Evolutionary conservation across 768 basidiomycete species (phyloP), one percentile per base, ranked within the genome.

Genomic region (Boletus tylopilopsis): DNA sequence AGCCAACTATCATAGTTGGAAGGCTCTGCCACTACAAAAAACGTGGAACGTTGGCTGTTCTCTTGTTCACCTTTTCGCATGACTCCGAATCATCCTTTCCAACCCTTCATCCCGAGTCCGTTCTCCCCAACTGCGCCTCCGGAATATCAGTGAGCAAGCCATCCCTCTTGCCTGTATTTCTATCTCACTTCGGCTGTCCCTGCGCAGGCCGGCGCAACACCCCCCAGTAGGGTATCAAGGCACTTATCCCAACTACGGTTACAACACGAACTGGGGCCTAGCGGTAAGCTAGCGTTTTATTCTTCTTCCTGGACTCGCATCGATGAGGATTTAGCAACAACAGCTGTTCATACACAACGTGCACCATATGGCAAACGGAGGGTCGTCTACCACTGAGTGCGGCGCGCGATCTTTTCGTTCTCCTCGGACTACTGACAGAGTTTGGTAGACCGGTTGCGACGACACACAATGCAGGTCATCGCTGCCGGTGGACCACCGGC

Each of bases 1-100:
- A 29, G 27, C n/a, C n/a, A n/a, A n/a, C n/a, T n/a, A n/a, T n/a
- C n/a, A 33, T 38, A 35, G 55, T 57, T 58, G 56, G 56, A 29
- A 38, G 33, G 46, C 8, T 40, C 32, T 0, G 32, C 10, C 7
- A 18, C 2, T 34, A 45, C 18, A 51, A 55, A 56, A 40, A 8
- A 29, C 6, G 5, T 4, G 9, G 6, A 12, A 4, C 5, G 36
- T 22, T 29, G 19, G n/a, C 35, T 27, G 12, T 37, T 27, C 15
- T 1, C 16, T 5, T 13, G 11, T 2, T 8, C 5, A 0, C 10
- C 4, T 25, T 32, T 21, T 11, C 9, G 30, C 15, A 57, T 57
- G 55, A 0, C 40, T 12, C 12, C 8, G 0, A 24, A 18, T 2
- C 29, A 29, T 29, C 29, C 29, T 1, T 29, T 12, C 5, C 29